Conservation (phyloP, 768 basidiomycete genomes). For the Lactifluus subvellereus region DNA sequence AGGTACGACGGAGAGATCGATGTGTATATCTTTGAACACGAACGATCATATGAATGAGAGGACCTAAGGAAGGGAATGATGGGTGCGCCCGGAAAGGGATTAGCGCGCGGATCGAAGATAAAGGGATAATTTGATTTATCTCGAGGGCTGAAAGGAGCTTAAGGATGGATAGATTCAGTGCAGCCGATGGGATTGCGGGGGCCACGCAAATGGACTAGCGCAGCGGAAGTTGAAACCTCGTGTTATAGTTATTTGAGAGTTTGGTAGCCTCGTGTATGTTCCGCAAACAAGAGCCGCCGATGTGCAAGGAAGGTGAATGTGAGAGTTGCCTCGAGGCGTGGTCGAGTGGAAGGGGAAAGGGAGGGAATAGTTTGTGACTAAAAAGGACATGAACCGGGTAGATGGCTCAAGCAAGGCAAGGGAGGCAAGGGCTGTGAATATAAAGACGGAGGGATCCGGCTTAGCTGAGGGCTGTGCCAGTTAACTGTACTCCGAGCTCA, state of each 20-base stretch:
- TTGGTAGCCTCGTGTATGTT: slow-evolving; percentile 18
- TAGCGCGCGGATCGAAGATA: slow-evolving; percentile 17
- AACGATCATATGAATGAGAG: background rate
- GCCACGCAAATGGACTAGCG: slow-evolving; percentile 10
- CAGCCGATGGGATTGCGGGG: slow-evolving; percentile 4
- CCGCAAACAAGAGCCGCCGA: background rate
- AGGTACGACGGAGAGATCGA: background rate
- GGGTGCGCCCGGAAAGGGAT: background rate
- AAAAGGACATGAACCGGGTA: background rate
- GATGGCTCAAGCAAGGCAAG: background rate
- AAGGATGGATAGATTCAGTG: slow-evolving; percentile 6
- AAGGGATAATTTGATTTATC: slow-evolving; percentile 9
- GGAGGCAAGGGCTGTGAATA: background rate
- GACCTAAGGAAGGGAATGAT: background rate
- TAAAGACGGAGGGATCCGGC: slow-evolving; percentile 16
- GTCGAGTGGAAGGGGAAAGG: too few species aligned
- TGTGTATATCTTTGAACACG: background rate
- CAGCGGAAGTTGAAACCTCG: slow-evolving; percentile 15
- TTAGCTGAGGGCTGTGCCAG: slow-evolving; percentile 1
- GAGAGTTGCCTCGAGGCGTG: slow-evolving; percentile 5
- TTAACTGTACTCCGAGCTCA: too few species aligned
- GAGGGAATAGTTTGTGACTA: background rate
- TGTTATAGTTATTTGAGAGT: background rate
- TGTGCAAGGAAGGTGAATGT: background rate
- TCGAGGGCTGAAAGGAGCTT: slow-evolving; percentile 6